Conservation (phyloP, 129 eudicot species). For the Daucus carota region DNA sequence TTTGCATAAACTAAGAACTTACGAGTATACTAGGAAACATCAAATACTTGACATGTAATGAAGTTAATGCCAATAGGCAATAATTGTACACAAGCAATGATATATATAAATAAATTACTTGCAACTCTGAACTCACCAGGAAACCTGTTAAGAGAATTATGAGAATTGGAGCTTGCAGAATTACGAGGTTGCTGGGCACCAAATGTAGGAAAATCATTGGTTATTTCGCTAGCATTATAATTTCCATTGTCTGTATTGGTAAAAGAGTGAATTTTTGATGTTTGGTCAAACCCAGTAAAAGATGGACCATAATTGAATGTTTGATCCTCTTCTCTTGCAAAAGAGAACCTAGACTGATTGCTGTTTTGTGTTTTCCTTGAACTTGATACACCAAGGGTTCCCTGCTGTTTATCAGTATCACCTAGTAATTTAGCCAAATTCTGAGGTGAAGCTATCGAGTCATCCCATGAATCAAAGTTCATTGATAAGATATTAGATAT, state of each 20-base stretch:
- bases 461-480: slow-evolving; percentile 91
- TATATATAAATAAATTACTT: neutral
- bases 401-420: slow-evolving; percentile 53
- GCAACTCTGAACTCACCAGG: slow-evolving; percentile 36
- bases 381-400: slow-evolving; percentile 36
- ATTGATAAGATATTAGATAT: slow-evolving; percentile 79
- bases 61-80: neutral
- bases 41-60: neutral
- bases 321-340: slow-evolving; percentile 85
- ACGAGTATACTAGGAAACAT: neutral
- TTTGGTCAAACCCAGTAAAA: slow-evolving; percentile 28
- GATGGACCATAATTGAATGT: slow-evolving; percentile 29
- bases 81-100: neutral
- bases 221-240: slow-evolving; percentile 28
- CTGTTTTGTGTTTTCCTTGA: slow-evolving; percentile 51
- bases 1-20: neutral
- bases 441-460: slow-evolving; percentile 77
- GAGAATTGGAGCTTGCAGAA: slow-evolving; percentile 33
- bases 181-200: slow-evolving; percentile 40
- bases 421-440: slow-evolving; percentile 64
- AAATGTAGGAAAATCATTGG: slow-evolving; percentile 42
- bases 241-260: slow-evolving; percentile 28
- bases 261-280: slow-evolving; percentile 17
- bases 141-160: slow-evolving; percentile 34
- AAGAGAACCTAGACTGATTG: slow-evolving; percentile 85